Evolutionary conservation across 2,329 filamentous ascomycete species (phyloP).

Genomic region (Phialocephala subalpina): DNA sequence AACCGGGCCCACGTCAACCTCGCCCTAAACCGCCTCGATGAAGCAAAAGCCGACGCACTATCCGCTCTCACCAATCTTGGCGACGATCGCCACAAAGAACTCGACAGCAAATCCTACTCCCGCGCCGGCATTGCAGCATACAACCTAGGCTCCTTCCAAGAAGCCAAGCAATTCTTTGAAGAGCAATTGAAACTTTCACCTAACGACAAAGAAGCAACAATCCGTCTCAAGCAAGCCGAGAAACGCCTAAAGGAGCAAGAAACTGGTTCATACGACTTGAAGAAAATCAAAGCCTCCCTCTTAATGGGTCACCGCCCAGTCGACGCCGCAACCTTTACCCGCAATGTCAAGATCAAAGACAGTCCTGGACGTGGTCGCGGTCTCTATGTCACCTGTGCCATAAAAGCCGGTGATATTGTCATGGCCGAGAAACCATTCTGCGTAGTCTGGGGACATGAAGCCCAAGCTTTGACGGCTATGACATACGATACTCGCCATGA

Average conservation of each 20-base stretch:
- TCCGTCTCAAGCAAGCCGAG: conserved; percentile 1
- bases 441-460: conserved; percentile 36
- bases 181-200: conserved; percentile 37
- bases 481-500: conserved; percentile 40
- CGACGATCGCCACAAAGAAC: conserved; percentile 28
- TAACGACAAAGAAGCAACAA: conserved; percentile 30
- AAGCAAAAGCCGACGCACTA: conserved; percentile 43
- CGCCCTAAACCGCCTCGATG: conserved; percentile 45
- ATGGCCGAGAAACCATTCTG: conserved; percentile 64
- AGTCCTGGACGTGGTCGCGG: conserved; percentile 55
- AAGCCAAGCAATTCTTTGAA: conserved; percentile 39
- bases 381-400: conserved; percentile 56
- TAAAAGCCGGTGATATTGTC: conserved; percentile 58
- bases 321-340: conserved; percentile 56
- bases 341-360: conserved; percentile 50
- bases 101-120: conserved; percentile 47
- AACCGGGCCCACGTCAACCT: conserved; percentile 48
- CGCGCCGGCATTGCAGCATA: conserved; percentile 49
- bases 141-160: conserved; percentile 43
- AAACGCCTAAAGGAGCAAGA: conserved; percentile 48
- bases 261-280: conserved; percentile 51
- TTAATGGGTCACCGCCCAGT: conserved; percentile 47
- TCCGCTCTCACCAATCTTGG: conserved; percentile 40
- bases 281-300: conserved; percentile 49
- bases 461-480: conserved; percentile 42